These are phyloP conservation scores for Penicillium sp. DNA, from an alignment of 2,329 filamentous ascomycete species.

Conservation along the genomic window DNA sequence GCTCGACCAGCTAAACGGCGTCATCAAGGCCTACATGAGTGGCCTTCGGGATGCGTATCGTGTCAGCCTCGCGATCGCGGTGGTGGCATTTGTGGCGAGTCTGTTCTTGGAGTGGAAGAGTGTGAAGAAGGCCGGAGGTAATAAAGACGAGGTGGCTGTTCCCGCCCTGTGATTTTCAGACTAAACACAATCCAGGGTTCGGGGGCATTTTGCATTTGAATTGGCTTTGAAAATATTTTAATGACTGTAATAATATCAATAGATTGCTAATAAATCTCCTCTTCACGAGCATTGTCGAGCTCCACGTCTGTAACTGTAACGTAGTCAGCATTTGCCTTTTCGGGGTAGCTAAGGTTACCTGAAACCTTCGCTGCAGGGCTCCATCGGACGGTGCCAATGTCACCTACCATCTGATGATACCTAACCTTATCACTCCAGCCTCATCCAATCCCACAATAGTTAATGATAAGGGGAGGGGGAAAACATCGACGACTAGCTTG, in stretches of 20 bases:
- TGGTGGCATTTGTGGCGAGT: constrained; percentile 24
- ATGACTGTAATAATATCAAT: constrained; percentile 1
- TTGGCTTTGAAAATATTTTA: not conserved
- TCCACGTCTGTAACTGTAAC: not conserved
- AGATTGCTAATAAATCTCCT: constrained; percentile 5
- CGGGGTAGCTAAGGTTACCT: not conserved
- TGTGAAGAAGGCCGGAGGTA: constrained; percentile 24
- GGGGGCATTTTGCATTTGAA: not conserved
- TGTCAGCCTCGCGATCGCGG: constrained; percentile 25
- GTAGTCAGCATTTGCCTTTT: not conserved
- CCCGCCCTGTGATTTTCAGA: constrained; percentile 13
- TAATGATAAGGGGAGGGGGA: not conserved
- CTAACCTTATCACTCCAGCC: not conserved
- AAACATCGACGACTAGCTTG: not conserved
- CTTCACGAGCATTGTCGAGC: not conserved
- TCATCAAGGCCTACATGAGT: constrained; percentile 29
- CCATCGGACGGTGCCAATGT: not conserved
- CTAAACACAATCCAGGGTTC: not conserved
- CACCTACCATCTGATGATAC: not conserved
- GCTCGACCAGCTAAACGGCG: constrained; percentile 21
- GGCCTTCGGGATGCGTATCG: constrained; percentile 28
- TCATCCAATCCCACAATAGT: not conserved
- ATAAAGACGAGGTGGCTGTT: constrained; percentile 17
- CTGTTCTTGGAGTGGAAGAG: constrained; percentile 33
- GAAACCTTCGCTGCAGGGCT: not conserved